Base-by-base conservation (phyloP, 139 green algal genomes). In the Microglena sp. region DNA sequence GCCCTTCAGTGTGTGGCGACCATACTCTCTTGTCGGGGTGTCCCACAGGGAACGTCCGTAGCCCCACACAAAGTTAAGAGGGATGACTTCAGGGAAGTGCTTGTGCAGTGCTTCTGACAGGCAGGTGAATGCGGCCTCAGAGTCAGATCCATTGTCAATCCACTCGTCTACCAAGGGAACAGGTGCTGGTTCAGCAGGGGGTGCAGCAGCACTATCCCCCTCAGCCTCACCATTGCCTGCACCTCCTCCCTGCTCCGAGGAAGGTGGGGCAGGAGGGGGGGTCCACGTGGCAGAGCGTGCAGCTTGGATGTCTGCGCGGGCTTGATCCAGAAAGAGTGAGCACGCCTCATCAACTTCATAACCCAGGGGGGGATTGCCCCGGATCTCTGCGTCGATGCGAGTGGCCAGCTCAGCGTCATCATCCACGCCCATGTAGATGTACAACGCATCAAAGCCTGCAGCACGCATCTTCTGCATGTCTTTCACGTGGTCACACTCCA, bases 41-140 rank as follows among this genome's bases (percentile, higher is more conserved):
- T 93, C 86, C 84, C 84, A 93, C 44, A 87, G 69, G 18, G 71
- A 71, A 5, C 81, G 71, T 2, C 86, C 86, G 58, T 84, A 89
- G 50, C 86, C 86, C 84, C 85, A 92, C 21, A 93, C 82, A 56
- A 83, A 77, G 54, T 76, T 69, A 21, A 55, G 45, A 3, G 71
- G 71, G 22, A 89, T 64, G 2, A 79, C 77, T 26, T 69, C 28
- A 2, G 76, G 71, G 68, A 86, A 88, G 40, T 66, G 66, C 22
- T 70, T 27, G 50, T 78, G 74, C 26, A 91, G 65, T 72, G 73
- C 62, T 64, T 81, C 74, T 1, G 74, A 54, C 2, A 81, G 69
- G 53, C 68, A 69, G 6, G 67, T 61, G 57, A 81, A 81, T 15
- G 69, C 65, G 26, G 68, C 66, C 60, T 64, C 31, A 7, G 18